Base-by-base conservation (phyloP, 1,139 yeast genomes). In the Geotrichum aggregatum region DNA sequence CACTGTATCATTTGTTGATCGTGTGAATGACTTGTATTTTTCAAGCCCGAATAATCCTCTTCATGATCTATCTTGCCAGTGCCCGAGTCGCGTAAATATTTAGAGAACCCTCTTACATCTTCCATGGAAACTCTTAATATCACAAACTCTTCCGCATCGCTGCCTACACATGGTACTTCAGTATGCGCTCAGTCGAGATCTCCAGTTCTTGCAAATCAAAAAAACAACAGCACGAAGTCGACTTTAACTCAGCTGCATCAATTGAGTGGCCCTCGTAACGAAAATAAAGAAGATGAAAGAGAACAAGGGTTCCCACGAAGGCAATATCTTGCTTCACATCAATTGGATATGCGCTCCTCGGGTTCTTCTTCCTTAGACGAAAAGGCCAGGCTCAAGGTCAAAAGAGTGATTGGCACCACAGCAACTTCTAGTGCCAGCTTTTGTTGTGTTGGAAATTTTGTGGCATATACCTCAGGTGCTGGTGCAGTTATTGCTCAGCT, bases 391-490 rank as follows among this genome's bases (percentile, higher is more conserved):
- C 35, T 49, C 19, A 35, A 22, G 44, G 56, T 54, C 28, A 46
- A 52, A 21, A 49, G 67, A 43, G 71, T 74, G 16, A 71, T 70
- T 49, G 78, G 79, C 1, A 71, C 77, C 0, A 71, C 76, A 1
- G 72, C 76, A 0, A 64, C 63, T n/a, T 62, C 66, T 4, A 63
- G 65, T 16, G 62, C 72, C 10, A 68, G 76, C 44, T 70, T 80
- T 54, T 67, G 73, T 24, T 66, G 74, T 1, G 72, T 71, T 24
- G 75, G 69, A 11, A 68, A 75, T 56, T 54, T 69, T 4, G 60
- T 83, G 13, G 87, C 83, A 0, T 82, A 82, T 59, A 75, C 80
- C 1, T 85, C 85, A 3, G 82, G 87, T 47, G 85, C 86, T 5
- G 87, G 87, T 0, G 86, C 81, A 0, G 84, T 82, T 3, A 79